Conservation (phyloP, 805 yeast genomes). For the Wickerhamiella lipophila region DNA sequence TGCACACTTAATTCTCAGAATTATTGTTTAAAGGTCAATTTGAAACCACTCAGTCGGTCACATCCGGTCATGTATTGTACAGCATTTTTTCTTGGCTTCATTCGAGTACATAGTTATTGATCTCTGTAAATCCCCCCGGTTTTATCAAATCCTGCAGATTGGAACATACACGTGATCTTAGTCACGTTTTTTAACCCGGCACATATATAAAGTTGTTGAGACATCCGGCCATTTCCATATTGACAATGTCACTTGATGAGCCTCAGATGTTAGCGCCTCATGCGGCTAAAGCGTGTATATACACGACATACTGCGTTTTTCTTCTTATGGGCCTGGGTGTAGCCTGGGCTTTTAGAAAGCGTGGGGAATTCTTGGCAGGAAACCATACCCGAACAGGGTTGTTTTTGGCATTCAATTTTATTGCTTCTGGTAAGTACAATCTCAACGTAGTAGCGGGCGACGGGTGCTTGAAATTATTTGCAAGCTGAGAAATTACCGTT, state of each 20-base stretch:
- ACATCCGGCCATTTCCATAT: too few species aligned
- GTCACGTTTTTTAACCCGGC: background rate
- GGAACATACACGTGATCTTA: background rate
- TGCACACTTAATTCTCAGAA: too few species aligned
- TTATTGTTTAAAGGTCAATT: too few species aligned
- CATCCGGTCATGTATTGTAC: too few species aligned
- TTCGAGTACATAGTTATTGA: too few species aligned
- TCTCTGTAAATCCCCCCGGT: too few species aligned
- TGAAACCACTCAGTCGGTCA: too few species aligned
- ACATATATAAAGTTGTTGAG: too few species aligned
- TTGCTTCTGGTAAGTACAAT: constrained; percentile 55
- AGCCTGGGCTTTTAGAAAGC: constrained; percentile 46
- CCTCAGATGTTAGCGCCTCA: constrained; percentile 32
- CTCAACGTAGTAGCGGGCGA: constrained; percentile 12
- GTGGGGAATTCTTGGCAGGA: constrained; percentile 53
- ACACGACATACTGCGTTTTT: constrained; percentile 44
- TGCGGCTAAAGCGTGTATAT: constrained; percentile 53
- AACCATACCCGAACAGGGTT: constrained; percentile 70
- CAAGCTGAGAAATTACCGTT: constrained; percentile 62
- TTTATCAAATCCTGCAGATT: too few species aligned
- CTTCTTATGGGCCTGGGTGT: constrained; percentile 42
- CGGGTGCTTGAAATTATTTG: constrained; percentile 21
- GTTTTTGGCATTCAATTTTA: constrained; percentile 75
- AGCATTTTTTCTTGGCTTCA: too few species aligned
- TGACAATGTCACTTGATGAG: background rate